Base-by-base conservation (phyloP, 371 early-diverging fungal species). In the Mycotypha africana region DNA sequence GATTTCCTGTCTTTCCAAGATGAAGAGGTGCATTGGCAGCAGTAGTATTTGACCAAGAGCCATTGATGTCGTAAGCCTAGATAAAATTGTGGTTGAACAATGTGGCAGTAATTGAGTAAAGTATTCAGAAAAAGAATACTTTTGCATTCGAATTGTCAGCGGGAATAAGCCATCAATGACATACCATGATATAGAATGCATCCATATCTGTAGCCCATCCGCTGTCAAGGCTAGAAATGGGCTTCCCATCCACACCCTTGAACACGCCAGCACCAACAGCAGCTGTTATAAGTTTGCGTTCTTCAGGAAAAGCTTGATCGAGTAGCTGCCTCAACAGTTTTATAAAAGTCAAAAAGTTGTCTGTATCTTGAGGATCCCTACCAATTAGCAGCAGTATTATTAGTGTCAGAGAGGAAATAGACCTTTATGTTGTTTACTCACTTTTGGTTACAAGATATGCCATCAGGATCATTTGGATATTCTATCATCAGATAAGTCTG, bases 221-320 rank as follows among this genome's bases (percentile, higher is more conserved):
- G 9, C 66, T 59, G 0, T 85, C 76, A 49, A 85, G 38, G 0
- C 19, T n/a, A 8, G 11, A 26, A 0, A 59, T 83, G 15, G 58
- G 53, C 58, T 73, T 52, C 14, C 71, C 62, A 0, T 50, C 21
- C 14, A 57, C 58, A 8, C 58, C 70, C 17, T 65, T 77, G 38
- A 82, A 84, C 3, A 83, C 78, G 38, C 75, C 70, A 9, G 81
- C 78, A 21, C 80, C 72, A 3, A 79, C 82, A 6, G 89, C 90
- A 43, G 84, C 48, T 1, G 87, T 82, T 41, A 91, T 67, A 39
- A 76, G 60, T 62, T 84, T 88, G 33, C 57, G 62, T 7, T 58
- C 51, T 14, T 46, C 58, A 4, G 73, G 60, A n/a, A 47, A 68
- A 21, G 56, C 65, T 1, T 53, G 55, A 34, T 78, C 78, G 34